These are phyloP conservation scores for Fusarium multiceps DNA, from an alignment of 2,329 filamentous ascomycete species.

Conservation along the genomic window DNA sequence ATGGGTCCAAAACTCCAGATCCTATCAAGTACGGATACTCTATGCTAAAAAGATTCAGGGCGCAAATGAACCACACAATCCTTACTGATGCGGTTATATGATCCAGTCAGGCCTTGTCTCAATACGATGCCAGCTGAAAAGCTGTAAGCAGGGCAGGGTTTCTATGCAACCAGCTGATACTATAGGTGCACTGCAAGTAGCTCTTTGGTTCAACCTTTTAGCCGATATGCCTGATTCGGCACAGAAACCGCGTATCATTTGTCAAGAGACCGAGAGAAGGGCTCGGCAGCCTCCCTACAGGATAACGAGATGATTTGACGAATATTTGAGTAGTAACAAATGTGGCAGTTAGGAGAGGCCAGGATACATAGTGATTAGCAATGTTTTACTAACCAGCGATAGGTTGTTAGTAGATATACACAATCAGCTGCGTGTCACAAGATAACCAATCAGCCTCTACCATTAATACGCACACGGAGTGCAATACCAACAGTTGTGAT, in stretches of 20 bases:
- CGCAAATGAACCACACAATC: slow-evolving; percentile 4
- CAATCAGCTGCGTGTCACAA: not conserved
- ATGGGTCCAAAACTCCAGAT: not conserved
- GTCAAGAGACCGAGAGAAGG: slow-evolving; percentile 21
- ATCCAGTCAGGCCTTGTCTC: not conserved
- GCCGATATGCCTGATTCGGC: slow-evolving; percentile 8
- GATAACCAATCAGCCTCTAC: not conserved
- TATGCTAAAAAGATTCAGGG: not conserved
- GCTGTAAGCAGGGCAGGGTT: slow-evolving; percentile 5
- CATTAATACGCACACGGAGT: not conserved
- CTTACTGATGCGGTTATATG: not conserved
- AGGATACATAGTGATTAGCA: not conserved
- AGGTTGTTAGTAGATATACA: not conserved
- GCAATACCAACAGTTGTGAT: not conserved
- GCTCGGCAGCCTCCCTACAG: slow-evolving; percentile 34
- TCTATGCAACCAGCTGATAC: not conserved
- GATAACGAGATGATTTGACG: not conserved
- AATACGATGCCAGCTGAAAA: slow-evolving; percentile 8
- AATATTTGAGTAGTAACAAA: not conserved
- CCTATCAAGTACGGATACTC: not conserved
- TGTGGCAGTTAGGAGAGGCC: not conserved
- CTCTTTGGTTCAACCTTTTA: slow-evolving; percentile 10
- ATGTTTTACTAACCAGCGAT: not conserved
- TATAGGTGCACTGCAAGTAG: not conserved
- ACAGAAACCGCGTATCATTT: slow-evolving; percentile 20